Percentiles rank a stretch among this genome's conserved stretches.
Evolutionary conservation across 768 basidiomycete species (phyloP).

Genomic region (Suillus clintonianus): DNA sequence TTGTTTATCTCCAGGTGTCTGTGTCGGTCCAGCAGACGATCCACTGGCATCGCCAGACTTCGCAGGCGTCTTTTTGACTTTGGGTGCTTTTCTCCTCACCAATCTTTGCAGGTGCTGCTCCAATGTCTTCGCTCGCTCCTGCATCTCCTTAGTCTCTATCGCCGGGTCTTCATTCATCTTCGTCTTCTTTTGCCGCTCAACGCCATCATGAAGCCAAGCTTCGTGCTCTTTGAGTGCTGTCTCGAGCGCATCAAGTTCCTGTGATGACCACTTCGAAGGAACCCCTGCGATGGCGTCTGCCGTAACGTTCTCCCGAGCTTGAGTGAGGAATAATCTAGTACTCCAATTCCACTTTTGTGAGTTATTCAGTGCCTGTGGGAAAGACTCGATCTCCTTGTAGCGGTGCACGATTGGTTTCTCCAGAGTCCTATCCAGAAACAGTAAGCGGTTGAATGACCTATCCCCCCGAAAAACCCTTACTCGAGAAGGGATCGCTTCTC

Average conservation of each 20-base stretch:
- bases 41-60: constrained; percentile 15
- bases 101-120: constrained; percentile 74
- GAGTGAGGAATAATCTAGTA: constrained; percentile 80
- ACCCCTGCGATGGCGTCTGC: constrained; percentile 57
- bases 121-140: constrained; percentile 75
- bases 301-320: constrained; percentile 77
- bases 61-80: constrained; percentile 53
- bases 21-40: constrained; percentile 18
- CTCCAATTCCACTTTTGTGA: constrained; percentile 89
- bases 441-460: constrained; percentile 4
- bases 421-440: constrained; percentile 49
- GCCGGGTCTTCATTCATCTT: constrained; percentile 81
- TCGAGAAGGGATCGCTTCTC: constrained; percentile 80
- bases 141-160: constrained; percentile 85
- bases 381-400: constrained; percentile 85
- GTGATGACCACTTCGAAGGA: constrained; percentile 79
- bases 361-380: constrained; percentile 80
- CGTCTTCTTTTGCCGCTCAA: constrained; percentile 79
- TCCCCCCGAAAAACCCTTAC: constrained; percentile 49
- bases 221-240: constrained; percentile 77
- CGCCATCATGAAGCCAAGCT: constrained; percentile 78
- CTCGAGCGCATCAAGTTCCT: constrained; percentile 84
- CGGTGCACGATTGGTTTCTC: constrained; percentile 85
- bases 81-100: constrained; percentile 68
- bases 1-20: constrained; percentile 17